phyloP scores from a whole-genome alignment of 2,329 filamentous ascomycete genomes.

The Amylocarpus encephaloides region DNA sequence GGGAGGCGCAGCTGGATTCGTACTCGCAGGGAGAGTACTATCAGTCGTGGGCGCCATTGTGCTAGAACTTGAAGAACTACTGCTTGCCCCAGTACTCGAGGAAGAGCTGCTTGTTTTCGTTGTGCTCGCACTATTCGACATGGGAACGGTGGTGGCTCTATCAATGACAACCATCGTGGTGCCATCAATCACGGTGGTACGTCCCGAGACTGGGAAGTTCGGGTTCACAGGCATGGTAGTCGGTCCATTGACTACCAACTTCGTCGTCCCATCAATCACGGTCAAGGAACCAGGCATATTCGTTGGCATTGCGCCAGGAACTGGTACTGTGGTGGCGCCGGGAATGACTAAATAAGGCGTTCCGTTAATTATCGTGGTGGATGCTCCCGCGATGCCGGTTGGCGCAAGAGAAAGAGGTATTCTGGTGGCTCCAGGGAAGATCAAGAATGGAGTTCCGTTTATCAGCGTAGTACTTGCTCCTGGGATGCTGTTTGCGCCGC shows the following conservation, averaged over 20 bases:
- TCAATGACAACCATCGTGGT: slow-evolving; percentile 15
- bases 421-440: slow-evolving; percentile 9
- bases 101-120: neutral
- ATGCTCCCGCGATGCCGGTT: slow-evolving; percentile 7
- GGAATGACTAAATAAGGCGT: slow-evolving; percentile 14
- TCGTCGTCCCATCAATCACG: slow-evolving; percentile 8
- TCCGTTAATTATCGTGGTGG: slow-evolving; percentile 13
- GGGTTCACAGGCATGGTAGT: slow-evolving; percentile 16
- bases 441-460: slow-evolving; percentile 6
- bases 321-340: slow-evolving; percentile 8
- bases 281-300: slow-evolving; percentile 1
- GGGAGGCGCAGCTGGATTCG: neutral
- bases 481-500: neutral
- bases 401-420: slow-evolving; percentile 13
- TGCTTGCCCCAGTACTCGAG: neutral
- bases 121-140: neutral
- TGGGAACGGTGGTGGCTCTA: slow-evolving; percentile 6
- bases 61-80: neutral
- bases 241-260: slow-evolving; percentile 9
- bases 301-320: neutral
- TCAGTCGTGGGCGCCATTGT: neutral
- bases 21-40: neutral
- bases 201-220: slow-evolving; percentile 9
- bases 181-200: slow-evolving; percentile 14
- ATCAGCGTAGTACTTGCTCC: slow-evolving; percentile 9